Base-by-base conservation (phyloP, 495 filamentous ascomycete genomes). In the Durotheca rogersii region DNA sequence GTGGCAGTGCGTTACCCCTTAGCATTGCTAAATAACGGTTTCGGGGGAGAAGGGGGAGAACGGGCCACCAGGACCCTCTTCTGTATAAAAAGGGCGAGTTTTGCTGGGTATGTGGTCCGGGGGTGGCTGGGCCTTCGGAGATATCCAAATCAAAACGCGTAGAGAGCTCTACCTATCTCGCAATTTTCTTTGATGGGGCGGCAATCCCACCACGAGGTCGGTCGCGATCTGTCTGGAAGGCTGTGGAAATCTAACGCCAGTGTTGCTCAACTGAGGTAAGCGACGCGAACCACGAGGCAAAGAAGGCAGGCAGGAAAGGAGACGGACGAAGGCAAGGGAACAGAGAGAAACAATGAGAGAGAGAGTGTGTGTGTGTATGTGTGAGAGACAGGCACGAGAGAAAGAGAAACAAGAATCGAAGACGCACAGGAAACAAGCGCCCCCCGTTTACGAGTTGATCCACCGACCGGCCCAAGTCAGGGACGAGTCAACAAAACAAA, bases 21-120 rank as follows among this genome's bases (percentile, higher is more conserved):
- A 72, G 71, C 71, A 73, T 75, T 62, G 65, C 67, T 53, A 47
- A 44, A 53, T 71, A 69, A 65, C 68, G 70, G 68, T 68, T 71
- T 66, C 66, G 61, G 50, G 42, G 42, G 61, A 47, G 29, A 38
- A 15, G 27, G 43, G 42, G 37, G 17, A 29, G 29, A 47, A 7
- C 14, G 18, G 34, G 36, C 12, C 30, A 41, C 4, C 32, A 16
- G 31, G 4, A 27, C 23, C 9, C 4, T 27, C 23, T 27, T 27
- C 23, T 27, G 23, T n/a, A n/a, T n/a, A n/a, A n/a, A 9, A 4
- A 27, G 23, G 23, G 23, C 23, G 23, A 27, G 23, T 27, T n/a
- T 27, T 27, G 23, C 23, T 27, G 23, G 23, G 23, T 27, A 25
- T 43, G 32, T 37, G 29, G 41, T 47, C 18, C 37, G 23, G 31